Conservation (phyloP, 371 early-diverging fungal genomes). For the Funneliformis caledonium region DNA sequence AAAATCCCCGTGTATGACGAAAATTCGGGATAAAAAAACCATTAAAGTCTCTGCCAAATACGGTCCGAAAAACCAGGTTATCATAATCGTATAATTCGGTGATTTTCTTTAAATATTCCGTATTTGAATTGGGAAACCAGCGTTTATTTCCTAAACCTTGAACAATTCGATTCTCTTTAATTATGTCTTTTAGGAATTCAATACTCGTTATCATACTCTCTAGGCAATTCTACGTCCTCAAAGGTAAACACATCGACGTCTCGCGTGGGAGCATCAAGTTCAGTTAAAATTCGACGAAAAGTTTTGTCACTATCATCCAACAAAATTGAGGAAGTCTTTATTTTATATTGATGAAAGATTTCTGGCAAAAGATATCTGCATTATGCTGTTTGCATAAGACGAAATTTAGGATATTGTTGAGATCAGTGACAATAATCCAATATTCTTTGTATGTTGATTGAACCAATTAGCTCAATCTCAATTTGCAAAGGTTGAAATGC, state of each 20-base stretch:
- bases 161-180: not conserved
- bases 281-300: not conserved
- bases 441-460: not conserved
- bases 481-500: not conserved
- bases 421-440: not conserved
- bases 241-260: not conserved
- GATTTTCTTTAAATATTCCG: not conserved
- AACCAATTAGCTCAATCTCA: not conserved
- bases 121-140: constrained; percentile 18
- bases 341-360: not conserved
- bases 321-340: not conserved
- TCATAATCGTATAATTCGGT: not conserved
- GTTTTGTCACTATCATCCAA: not conserved
- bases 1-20: not conserved
- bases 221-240: constrained; percentile 17
- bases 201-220: not conserved
- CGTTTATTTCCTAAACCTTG: not conserved
- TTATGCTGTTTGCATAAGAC: not conserved
- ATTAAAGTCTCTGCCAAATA: not conserved
- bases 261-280: not conserved
- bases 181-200: not conserved
- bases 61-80: not conserved
- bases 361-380: not conserved
- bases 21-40: not conserved
- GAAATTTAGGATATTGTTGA: not conserved